phyloP scores from a whole-genome alignment of 202 grass and related monocot genomes.

The Musa balbisiana region DNA sequence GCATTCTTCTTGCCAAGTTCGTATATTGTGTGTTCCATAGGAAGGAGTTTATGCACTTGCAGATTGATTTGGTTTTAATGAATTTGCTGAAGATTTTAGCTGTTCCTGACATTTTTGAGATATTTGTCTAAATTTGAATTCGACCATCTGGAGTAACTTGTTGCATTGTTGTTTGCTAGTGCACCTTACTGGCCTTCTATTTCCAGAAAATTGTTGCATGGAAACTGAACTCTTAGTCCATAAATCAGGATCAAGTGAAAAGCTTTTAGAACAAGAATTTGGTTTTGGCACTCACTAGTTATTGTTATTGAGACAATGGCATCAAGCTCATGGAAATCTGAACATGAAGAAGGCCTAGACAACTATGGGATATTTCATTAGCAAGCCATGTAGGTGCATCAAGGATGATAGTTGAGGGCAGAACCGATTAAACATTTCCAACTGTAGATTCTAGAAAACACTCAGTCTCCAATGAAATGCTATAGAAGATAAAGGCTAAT shows the following conservation, averaged over 20 bases:
- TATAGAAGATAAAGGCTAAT: constrained; percentile 23
- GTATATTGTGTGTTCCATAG: not conserved
- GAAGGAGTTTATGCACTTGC: not conserved
- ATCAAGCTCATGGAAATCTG: not conserved
- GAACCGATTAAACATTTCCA: constrained; percentile 48
- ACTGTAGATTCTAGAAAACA: constrained; percentile 4
- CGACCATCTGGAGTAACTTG: not conserved
- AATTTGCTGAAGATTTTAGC: not conserved
- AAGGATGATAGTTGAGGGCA: not conserved
- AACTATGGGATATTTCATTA: too few species aligned
- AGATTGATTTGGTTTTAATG: not conserved
- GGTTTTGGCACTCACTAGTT: not conserved
- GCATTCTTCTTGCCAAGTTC: not conserved
- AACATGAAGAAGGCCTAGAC: too few species aligned
- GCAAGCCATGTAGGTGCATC: not conserved
- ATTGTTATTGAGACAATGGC: not conserved
- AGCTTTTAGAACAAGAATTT: not conserved
- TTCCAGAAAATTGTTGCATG: not conserved
- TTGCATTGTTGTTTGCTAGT: not conserved
- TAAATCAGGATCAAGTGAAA: not conserved
- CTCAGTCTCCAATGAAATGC: constrained; percentile 33
- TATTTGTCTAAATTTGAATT: not conserved
- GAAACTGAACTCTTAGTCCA: not conserved
- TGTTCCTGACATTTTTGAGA: not conserved
- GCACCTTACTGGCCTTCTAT: not conserved